Conservation (phyloP, 2,329 filamentous ascomycete genomes). For the Akanthomyces dipterigenus region DNA sequence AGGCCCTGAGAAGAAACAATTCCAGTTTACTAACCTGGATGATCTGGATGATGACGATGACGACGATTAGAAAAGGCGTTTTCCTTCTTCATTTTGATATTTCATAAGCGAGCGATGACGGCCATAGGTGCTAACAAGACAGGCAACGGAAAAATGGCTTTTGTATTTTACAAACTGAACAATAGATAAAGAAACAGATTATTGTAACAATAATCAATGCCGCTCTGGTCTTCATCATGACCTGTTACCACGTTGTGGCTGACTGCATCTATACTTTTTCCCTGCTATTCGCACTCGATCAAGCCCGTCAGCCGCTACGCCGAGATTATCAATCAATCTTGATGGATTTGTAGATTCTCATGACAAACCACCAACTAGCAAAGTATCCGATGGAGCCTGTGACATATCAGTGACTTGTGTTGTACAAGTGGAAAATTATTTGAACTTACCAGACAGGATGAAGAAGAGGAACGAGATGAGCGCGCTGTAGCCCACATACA, state of each 20-base stretch:
- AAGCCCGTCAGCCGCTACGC: background rate
- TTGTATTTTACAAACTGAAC: slow-evolving; percentile 11
- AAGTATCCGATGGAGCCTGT: slow-evolving; percentile 92
- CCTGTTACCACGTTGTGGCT: background rate
- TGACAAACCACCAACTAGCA: slow-evolving; percentile 87
- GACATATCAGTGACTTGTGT: slow-evolving; percentile 15
- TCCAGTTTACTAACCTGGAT: slow-evolving; percentile 48
- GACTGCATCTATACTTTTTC: background rate
- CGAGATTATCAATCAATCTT: slow-evolving; percentile 71
- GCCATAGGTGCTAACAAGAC: background rate
- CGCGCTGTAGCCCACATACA: slow-evolving; percentile 90
- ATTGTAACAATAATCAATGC: slow-evolving; percentile 8
- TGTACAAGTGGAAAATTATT: background rate
- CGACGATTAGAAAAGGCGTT: slow-evolving; percentile 22
- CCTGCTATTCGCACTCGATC: background rate
- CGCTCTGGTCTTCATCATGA: slow-evolving; percentile 5
- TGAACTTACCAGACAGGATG: slow-evolving; percentile 82
- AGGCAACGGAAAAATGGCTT: background rate
- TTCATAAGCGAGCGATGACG: slow-evolving; percentile 5
- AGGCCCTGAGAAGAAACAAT: slow-evolving; percentile 42
- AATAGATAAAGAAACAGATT: slow-evolving; percentile 4
- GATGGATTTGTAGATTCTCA: slow-evolving; percentile 93
- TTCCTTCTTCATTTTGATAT: background rate
- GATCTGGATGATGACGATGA: slow-evolving; percentile 46
- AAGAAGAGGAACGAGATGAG: slow-evolving; percentile 89